Percentiles rank a stretch among this genome's conserved stretches.
Conservation (phyloP, 2,329 filamentous ascomycete genomes). For the Lecanicillium sp. region DNA sequence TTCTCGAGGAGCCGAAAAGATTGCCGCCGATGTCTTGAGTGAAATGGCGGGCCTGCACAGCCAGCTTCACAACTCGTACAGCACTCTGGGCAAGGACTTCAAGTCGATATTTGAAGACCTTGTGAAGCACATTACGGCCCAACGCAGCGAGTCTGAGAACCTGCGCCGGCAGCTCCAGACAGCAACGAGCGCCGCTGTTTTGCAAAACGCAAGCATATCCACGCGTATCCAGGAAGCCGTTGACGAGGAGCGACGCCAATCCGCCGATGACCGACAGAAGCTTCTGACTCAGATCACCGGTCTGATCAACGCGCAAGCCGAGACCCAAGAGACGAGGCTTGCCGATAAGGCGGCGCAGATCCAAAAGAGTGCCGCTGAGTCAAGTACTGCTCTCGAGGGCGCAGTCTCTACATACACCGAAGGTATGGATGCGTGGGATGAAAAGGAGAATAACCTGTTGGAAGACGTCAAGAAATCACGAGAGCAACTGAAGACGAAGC, state of each 20-base stretch:
- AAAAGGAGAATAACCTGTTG: slow-evolving; percentile 60
- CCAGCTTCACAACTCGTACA: slow-evolving; percentile 79
- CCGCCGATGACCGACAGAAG: slow-evolving; percentile 64
- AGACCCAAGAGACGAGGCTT: slow-evolving; percentile 66
- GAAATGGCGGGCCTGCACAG: slow-evolving; percentile 81
- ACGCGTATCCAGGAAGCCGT: slow-evolving; percentile 60
- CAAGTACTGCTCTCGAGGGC: slow-evolving; percentile 57
- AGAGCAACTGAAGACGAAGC: slow-evolving; percentile 69
- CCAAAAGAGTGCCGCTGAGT: slow-evolving; percentile 53
- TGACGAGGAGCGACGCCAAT: slow-evolving; percentile 66
- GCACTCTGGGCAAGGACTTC: slow-evolving; percentile 75
- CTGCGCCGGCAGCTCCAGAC: slow-evolving; percentile 64
- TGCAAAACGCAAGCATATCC: slow-evolving; percentile 61
- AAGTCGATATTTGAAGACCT: slow-evolving; percentile 79
- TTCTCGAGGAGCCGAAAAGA: slow-evolving; percentile 76
- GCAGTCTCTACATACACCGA: slow-evolving; percentile 59
- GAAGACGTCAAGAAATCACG: slow-evolving; percentile 65
- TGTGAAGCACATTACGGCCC: slow-evolving; percentile 63
- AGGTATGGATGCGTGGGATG: slow-evolving; percentile 68
- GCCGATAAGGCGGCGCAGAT: slow-evolving; percentile 54
- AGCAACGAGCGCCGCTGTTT: slow-evolving; percentile 60
- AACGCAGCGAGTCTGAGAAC: slow-evolving; percentile 67
- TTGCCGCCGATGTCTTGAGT: slow-evolving; percentile 79
- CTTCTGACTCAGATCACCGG: slow-evolving; percentile 69
- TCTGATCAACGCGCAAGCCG: slow-evolving; percentile 68